Base-by-base conservation (phyloP, 176 grass and related monocot genomes). In the Puccinellia tenuiflora region DNA sequence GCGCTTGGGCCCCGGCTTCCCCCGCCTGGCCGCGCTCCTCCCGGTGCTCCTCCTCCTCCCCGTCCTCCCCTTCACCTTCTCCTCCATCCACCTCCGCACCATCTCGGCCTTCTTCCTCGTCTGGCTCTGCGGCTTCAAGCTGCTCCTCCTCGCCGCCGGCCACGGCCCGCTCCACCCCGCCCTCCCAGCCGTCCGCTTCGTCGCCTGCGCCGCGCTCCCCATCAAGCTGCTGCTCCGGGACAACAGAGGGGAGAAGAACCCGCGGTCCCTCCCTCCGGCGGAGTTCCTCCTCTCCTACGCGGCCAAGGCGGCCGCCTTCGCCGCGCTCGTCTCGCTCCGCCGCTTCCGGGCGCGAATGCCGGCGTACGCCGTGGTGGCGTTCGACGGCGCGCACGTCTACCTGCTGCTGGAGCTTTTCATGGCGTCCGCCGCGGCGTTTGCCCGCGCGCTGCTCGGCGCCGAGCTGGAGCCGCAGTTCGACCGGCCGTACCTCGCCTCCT, bases 391-490 rank as follows among this genome's bases (percentile, higher is more conserved):
- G 34, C 88, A 92, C 88, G 64, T 95, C 0, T 95, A 95, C 85
- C 87, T 92, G 20, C 21, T 84, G 38, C 87, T 92, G 0, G 93
- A 95, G 67, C 79, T 92, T 47, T 80, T 88, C 86, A 69, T 95
- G 7, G 71, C 80, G 21, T 56, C 82, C 43, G 86, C 82, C 18
- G 90, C 90, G 21, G 83, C 68, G 80, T 52, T 76, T 14, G 90
- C 85, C 1, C 56, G 84, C 8, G 76, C 43, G 57, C 68, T 91
- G 46, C 90, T 92, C 9, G 73, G 67, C 62, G 80, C 85, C 11
- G 82, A 90, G 83, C 84, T 92, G 72, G 90, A 95, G 79, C 90
- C 85, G 35, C 93, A 88, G 61, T 90, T 95, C 93, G 80, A 90
- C 82, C 84, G 76, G n/a, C 90, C 90, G 6, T 90, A 90, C 73